Base-by-base conservation (phyloP, 345 rosid species). In the Heritiera fomes region DNA sequence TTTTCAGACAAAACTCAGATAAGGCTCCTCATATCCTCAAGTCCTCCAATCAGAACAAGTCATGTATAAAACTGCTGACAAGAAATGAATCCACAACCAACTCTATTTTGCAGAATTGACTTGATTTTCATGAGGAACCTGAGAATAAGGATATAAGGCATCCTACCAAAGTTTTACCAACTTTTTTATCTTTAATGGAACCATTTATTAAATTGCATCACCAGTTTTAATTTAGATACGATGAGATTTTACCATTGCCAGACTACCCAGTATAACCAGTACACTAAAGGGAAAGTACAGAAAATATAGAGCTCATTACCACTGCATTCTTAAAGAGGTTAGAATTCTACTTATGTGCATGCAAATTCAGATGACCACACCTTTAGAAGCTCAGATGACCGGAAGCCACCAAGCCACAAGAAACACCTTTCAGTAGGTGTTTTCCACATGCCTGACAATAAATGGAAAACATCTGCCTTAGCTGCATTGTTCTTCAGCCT, bases 401-500 rank as follows among this genome's bases (percentile, higher is more conserved):
- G 98, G 82, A 94, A 97, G 73, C 99, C 99, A 52, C 99, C 99
- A 15, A 97, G 98, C 99, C 98, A 97, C 87, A 97, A 80, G 86
- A 97, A 97, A 84, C 99, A 97, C 79, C 99, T 91, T 87, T 97
- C 98, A 4, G 99, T 98, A 77, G 98, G 99, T 15, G 99, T 94
- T 85, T 97, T 97, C 99, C 98, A 97, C 98, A 94, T 97, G 75
- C 99, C 98, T 32, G 98, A 97, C 32, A 94, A 85, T 80, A 97
- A 85, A 87, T 97, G 99, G 85, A 97, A 97, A 81, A 97, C 98
- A 79, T 97, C 99, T 28, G 91, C 90, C 89, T 93, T 93, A 34
- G 98, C 98, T 77, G 98, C 99, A 64, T 91, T 91, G 83, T 91
- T 86, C 86, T 97, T 97, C 86, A 94, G 86, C 98, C 89, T 91